Conservation (phyloP, 2,329 filamentous ascomycete genomes). For the Colletotrichum lindemuthianum region DNA sequence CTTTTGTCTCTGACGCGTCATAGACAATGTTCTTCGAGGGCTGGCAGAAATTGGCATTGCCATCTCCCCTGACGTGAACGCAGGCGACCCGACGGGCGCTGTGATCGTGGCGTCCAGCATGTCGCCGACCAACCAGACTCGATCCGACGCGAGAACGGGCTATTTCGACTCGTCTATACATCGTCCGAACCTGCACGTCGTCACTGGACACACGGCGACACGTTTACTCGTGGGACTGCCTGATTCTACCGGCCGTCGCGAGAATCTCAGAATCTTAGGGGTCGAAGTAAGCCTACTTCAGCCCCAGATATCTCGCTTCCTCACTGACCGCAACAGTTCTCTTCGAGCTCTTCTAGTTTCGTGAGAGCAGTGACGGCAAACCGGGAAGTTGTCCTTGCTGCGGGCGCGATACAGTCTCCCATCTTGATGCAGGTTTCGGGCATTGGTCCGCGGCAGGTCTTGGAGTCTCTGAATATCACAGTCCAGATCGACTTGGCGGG, state of each 20-base stretch:
- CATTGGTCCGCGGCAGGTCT: constrained; percentile 43
- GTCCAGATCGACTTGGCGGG: constrained; percentile 45
- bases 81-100: constrained; percentile 48
- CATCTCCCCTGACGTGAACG: constrained; percentile 48
- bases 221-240: constrained; percentile 43
- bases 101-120: constrained; percentile 51
- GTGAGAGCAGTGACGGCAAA: constrained; percentile 26
- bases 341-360: constrained; percentile 7
- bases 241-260: constrained; percentile 21
- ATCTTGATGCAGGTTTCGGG: constrained; percentile 55
- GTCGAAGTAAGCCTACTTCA: constrained; percentile 47
- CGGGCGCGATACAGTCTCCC: constrained; percentile 54
- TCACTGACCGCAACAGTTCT: constrained; percentile 15
- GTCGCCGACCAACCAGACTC: constrained; percentile 50
- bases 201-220: constrained; percentile 51
- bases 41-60: constrained; percentile 50
- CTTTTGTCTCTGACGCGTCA: neutral
- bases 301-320: too few relatives aligned
- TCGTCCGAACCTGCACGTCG: constrained; percentile 51
- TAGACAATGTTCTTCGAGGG: constrained; percentile 51
- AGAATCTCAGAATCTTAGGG: constrained; percentile 41
- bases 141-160: constrained; percentile 51
- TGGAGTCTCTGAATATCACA: constrained; percentile 42
- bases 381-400: constrained; percentile 55
- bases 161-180: constrained; percentile 50